phyloP scores from a whole-genome alignment of 306 rosid species.

The Macrotyloma uniflorum region DNA sequence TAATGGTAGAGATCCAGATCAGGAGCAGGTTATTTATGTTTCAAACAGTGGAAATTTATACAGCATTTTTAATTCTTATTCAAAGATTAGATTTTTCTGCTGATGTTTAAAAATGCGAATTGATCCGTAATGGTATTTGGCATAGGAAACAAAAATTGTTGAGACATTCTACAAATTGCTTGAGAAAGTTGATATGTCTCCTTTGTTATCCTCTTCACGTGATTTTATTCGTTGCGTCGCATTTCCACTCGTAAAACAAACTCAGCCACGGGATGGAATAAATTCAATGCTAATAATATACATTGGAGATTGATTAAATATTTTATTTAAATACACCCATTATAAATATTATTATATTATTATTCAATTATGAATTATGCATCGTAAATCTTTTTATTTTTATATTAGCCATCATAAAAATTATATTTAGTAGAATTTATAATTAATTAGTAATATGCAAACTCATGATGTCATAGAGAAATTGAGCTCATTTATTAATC shows the following conservation, averaged over 20 bases:
- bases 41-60: not conserved
- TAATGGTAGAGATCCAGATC: not conserved
- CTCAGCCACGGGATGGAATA: not conserved
- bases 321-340: not conserved
- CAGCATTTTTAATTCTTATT: not conserved
- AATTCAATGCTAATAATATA: not conserved
- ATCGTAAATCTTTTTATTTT: too few species aligned
- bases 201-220: not conserved
- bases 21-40: not conserved
- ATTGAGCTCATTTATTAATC: not conserved
- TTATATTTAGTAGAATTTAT: not conserved
- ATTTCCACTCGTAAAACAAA: not conserved
- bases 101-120: not conserved
- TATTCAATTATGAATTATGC: too few species aligned
- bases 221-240: constrained; percentile 4
- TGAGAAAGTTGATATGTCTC: not conserved
- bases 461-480: too few species aligned
- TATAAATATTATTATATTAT: too few species aligned
- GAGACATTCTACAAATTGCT: constrained; percentile 6
- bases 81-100: not conserved
- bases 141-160: not conserved
- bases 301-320: not conserved
- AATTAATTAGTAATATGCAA: not conserved
- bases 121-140: not conserved
- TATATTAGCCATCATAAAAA: too few species aligned